phyloP scores from a whole-genome alignment of 2,329 filamentous ascomycete genomes.

The Macrophomina phaseolina region DNA sequence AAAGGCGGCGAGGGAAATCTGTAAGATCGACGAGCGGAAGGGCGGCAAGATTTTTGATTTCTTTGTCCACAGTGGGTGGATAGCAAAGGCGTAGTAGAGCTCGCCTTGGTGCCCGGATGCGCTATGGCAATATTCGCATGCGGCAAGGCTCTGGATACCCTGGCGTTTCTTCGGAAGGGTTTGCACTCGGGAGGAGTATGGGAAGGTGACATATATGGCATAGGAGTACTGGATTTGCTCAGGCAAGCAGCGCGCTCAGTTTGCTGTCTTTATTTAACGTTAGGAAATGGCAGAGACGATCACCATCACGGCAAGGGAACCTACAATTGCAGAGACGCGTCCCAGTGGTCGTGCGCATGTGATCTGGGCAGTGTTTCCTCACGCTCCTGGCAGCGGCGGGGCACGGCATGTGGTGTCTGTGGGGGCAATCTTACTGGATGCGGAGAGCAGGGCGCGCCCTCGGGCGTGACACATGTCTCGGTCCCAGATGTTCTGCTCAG shows the following conservation, averaged over 20 bases:
- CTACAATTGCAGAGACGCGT: neutral
- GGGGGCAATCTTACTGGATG: neutral
- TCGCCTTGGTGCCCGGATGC: neutral
- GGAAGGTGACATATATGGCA: neutral
- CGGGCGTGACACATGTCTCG: conserved; percentile 20
- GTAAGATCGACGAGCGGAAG: conserved; percentile 82
- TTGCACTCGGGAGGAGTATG: neutral
- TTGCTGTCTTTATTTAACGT: conserved; percentile 4
- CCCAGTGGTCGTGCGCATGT: neutral
- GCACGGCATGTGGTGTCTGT: neutral
- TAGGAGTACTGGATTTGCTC: conserved; percentile 10
- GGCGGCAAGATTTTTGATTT: conserved; percentile 90
- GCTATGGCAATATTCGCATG: neutral
- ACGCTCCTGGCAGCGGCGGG: neutral
- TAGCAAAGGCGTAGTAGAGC: conserved; percentile 71
- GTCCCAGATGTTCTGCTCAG: conserved; percentile 5
- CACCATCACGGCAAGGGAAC: conserved; percentile 16
- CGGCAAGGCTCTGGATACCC: conserved; percentile 25
- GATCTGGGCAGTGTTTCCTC: neutral
- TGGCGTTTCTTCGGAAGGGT: conserved; percentile 23
- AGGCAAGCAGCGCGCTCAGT: conserved; percentile 10
- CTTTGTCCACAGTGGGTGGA: conserved; percentile 90
- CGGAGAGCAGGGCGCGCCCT: neutral
- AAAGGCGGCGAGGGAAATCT: conserved; percentile 89
- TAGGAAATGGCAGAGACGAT: conserved; percentile 23